Conservation (phyloP, 1,284 basidiomycete species). For the Agaricales sp. region DNA sequence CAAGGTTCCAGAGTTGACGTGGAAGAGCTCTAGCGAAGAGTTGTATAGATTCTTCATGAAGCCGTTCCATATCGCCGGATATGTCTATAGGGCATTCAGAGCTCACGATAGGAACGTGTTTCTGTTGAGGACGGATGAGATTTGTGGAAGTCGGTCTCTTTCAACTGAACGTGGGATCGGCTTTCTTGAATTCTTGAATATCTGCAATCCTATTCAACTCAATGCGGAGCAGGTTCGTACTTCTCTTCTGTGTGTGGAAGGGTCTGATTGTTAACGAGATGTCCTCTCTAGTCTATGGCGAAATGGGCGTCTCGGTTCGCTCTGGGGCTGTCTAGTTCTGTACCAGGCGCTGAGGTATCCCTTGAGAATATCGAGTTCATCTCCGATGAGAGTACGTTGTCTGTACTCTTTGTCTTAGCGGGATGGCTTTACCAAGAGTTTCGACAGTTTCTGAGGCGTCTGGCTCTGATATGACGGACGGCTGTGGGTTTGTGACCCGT, state of each 20-base stretch:
- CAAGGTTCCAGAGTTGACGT: neutral
- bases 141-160: too few relatives aligned
- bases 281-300: too few relatives aligned
- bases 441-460: too few relatives aligned
- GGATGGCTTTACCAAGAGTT: neutral
- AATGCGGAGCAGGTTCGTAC: too few relatives aligned
- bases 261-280: too few relatives aligned
- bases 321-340: neutral
- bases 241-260: too few relatives aligned
- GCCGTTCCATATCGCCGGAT: neutral
- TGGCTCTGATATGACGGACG: neutral
- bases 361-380: neutral
- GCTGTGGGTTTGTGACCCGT: neutral
- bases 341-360: neutral
- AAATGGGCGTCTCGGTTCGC: neutral
- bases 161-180: neutral
- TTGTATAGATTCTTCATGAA: neutral
- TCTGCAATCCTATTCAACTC: neutral
- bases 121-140: neutral
- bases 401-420: too few relatives aligned
- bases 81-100: neutral
- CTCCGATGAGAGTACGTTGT: neutral
- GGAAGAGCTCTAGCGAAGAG: neutral
- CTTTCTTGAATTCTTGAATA: neutral
- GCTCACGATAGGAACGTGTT: neutral